Base-by-base conservation (phyloP, 345 rosid genomes). In the Reutealis trisperma region DNA sequence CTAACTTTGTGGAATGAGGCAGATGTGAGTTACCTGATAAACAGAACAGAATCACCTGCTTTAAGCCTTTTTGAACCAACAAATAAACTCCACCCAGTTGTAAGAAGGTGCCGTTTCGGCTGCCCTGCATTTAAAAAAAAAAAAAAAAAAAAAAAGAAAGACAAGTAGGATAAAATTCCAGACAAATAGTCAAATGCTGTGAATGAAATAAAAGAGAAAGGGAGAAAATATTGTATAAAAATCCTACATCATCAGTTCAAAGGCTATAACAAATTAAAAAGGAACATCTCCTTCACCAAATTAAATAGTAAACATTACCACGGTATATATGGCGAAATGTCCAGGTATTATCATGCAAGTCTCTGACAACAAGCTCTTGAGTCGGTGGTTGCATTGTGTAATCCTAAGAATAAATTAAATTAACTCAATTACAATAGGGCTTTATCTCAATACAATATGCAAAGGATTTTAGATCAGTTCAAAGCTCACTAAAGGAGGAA, bases 61-160 rank as follows among this genome's bases (percentile, higher is more conserved):
- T 91, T 91, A 16, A 96, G 89, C 85, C 98, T 90, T 85, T 96
- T 96, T 5, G 99, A 91, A 6, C 99, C 96, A 58, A 92, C 94
- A 80, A 96, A 96, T 83, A 92, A 81, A 84, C 99, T 96, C 99
- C 99, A 96, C 24, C 97, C 99, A 21, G 97, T 94, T 32, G 99
- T 96, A 21, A 96, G 89, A 79, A 96, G 99, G 80, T 96, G 99
- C 41, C 98, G 87, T 83, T 96, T 96, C 16, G 99, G 99, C 83
- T 96, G 98, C 77, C 99, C 98, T 96, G 93, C 82, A 85, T 62
- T n/a, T n/a, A n/a, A n/a, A n/a, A n/a, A n/a, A n/a, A n/a, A n/a
- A n/a, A n/a, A n/a, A n/a, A n/a, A n/a, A n/a, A n/a, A n/a, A n/a
- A 27, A 27, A 62, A 59, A 49, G 77, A 14, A 30, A 67, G 21